Conservation (phyloP, 495 filamentous ascomycete species). For the Penicillium parvum region DNA sequence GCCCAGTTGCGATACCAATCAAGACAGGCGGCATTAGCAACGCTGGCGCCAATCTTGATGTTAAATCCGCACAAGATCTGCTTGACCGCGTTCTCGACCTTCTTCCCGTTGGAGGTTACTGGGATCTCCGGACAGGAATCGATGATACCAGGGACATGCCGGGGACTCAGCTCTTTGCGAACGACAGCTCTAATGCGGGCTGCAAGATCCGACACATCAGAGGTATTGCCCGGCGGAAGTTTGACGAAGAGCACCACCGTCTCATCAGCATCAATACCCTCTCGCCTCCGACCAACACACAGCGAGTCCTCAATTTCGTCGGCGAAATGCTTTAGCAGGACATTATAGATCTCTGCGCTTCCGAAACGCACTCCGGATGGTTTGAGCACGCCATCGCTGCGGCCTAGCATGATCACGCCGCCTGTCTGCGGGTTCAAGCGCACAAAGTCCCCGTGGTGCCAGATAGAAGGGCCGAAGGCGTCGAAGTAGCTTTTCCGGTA, state of each 20-base stretch:
- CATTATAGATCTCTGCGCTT: constrained; percentile 86
- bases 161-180: constrained; percentile 69
- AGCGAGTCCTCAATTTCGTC: constrained; percentile 75
- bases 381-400: constrained; percentile 88
- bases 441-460: constrained; percentile 96
- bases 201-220: constrained; percentile 42
- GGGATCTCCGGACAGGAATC: constrained; percentile 79
- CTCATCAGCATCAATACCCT: constrained; percentile 68
- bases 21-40: constrained; percentile 78
- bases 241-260: constrained; percentile 82
- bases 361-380: constrained; percentile 85
- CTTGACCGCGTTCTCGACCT: constrained; percentile 90
- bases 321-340: constrained; percentile 76
- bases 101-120: constrained; percentile 88
- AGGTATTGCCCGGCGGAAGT: constrained; percentile 43
- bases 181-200: constrained; percentile 58
- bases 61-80: constrained; percentile 86
- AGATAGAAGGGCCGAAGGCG: constrained; percentile 63
- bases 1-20: constrained; percentile 82
- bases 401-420: constrained; percentile 79
- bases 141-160: constrained; percentile 81
- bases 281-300: constrained; percentile 73
- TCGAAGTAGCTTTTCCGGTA: constrained; percentile 88
- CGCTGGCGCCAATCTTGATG: constrained; percentile 79
- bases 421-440: constrained; percentile 68